Evolutionary conservation across 2,329 filamentous ascomycete species (phyloP).

Genomic region (Xylariaceae sp.): DNA sequence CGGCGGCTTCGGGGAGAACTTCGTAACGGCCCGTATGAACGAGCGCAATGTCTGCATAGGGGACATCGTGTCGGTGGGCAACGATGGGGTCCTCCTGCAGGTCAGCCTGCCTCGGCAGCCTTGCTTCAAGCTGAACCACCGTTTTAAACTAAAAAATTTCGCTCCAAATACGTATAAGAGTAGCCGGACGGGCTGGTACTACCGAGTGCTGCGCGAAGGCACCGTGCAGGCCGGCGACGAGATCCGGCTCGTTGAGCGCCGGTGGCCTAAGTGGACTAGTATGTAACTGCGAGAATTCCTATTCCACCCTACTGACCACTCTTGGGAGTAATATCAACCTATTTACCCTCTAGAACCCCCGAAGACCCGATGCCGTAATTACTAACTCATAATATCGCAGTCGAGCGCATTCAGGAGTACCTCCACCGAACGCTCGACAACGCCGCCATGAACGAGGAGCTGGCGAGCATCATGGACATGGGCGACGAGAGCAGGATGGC

Average conservation of each 20-base stretch:
- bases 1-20: constrained; percentile 67
- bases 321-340: no score
- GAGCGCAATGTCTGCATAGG: constrained; percentile 69
- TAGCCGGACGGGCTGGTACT: constrained; percentile 68
- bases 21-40: constrained; percentile 60
- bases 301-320: background rate
- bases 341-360: no score
- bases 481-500: constrained; percentile 51
- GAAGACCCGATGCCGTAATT: background rate
- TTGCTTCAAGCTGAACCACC: constrained; percentile 71
- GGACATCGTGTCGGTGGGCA: constrained; percentile 51
- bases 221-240: constrained; percentile 58
- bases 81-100: constrained; percentile 55
- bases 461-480: constrained; percentile 54
- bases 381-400: background rate
- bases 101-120: constrained; percentile 65
- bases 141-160: constrained; percentile 65
- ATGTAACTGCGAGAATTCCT: background rate
- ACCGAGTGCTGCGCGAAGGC: constrained; percentile 61
- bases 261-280: constrained; percentile 60
- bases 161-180: constrained; percentile 58
- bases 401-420: constrained; percentile 65
- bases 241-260: constrained; percentile 58
- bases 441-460: constrained; percentile 52
- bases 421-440: constrained; percentile 58